Percentiles rank a stretch among this genome's conserved stretches.
Evolutionary conservation across 345 rosid species (phyloP).

Genomic region (Brassica napus): DNA sequence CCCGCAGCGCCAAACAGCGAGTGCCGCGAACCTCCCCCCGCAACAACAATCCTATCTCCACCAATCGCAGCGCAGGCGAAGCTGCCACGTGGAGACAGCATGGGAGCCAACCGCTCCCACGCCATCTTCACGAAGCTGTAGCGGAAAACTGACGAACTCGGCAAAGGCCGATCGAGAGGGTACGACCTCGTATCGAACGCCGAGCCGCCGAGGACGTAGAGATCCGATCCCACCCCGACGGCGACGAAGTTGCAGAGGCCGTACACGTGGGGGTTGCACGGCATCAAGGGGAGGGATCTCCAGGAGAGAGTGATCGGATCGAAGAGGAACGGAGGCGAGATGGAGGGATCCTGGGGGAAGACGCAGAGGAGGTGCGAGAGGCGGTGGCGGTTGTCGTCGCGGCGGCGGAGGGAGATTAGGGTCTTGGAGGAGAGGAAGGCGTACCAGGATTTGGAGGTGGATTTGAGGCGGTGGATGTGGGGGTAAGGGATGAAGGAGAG

Average conservation of each 20-base stretch:
- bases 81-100: conserved; percentile 85
- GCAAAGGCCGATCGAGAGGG: conserved; percentile 81
- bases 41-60: conserved; percentile 64
- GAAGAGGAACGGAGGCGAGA: conserved; percentile 75
- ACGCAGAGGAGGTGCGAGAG: conserved; percentile 74
- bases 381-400: background rate
- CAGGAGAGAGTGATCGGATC: conserved; percentile 70
- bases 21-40: conserved; percentile 89
- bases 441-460: conserved; percentile 72
- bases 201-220: conserved; percentile 87
- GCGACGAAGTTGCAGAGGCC: conserved; percentile 91
- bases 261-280: conserved; percentile 78
- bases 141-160: conserved; percentile 67
- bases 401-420: conserved; percentile 61
- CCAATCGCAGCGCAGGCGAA: conserved; percentile 59
- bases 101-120: conserved; percentile 76
- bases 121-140: conserved; percentile 52
- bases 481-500: conserved; percentile 72
- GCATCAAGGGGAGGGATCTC: conserved; percentile 73
- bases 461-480: conserved; percentile 72
- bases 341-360: conserved; percentile 85
- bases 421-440: conserved; percentile 69
- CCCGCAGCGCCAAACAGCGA: conserved; percentile 84
- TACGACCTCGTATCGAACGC: conserved; percentile 81
- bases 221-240: conserved; percentile 55